These are phyloP conservation scores for Trametes polyzona DNA, from an alignment of 1,284 basidiomycete genomes.

Conservation along the genomic window DNA sequence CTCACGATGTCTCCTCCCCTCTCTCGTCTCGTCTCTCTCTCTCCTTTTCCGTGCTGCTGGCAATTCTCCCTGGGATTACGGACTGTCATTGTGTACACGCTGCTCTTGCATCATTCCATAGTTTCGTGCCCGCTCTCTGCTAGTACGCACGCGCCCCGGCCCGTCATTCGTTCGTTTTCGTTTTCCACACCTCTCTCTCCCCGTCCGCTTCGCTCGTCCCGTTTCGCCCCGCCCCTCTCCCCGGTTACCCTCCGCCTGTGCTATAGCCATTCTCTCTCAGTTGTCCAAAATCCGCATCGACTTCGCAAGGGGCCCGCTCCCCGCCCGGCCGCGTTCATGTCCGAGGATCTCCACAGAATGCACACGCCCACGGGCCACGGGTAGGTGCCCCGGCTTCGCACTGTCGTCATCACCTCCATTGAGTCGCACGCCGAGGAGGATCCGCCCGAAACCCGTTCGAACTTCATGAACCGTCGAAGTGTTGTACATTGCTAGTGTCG, in stretches of 20 bases:
- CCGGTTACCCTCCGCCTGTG: constrained; percentile 23
- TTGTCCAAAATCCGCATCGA: constrained; percentile 11
- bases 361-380: not conserved
- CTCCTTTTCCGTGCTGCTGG: constrained; percentile 26
- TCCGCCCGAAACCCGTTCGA: constrained; percentile 6
- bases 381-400: not conserved
- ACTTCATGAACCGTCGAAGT: not conserved
- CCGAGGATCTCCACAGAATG: not conserved
- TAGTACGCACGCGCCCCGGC: constrained; percentile 18
- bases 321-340: not conserved
- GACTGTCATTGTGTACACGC: constrained; percentile 35
- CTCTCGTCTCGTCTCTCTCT: constrained; percentile 12
- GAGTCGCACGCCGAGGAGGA: not conserved
- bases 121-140: constrained; percentile 23
- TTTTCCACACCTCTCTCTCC: constrained; percentile 1
- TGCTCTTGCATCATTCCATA: constrained; percentile 32
- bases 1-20: constrained; percentile 16
- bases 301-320: not conserved
- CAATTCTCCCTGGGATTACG: constrained; percentile 31
- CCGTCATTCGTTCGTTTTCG: constrained; percentile 14
- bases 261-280: constrained; percentile 24
- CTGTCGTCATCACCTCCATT: no score
- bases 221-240: not conserved
- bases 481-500: not conserved
- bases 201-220: constrained; percentile 6